A percentile compares a stretch with the other conserved stretches of the same genome.
Conservation (phyloP, 2,329 filamentous ascomycete species). For the Venturia aucupariae region DNA sequence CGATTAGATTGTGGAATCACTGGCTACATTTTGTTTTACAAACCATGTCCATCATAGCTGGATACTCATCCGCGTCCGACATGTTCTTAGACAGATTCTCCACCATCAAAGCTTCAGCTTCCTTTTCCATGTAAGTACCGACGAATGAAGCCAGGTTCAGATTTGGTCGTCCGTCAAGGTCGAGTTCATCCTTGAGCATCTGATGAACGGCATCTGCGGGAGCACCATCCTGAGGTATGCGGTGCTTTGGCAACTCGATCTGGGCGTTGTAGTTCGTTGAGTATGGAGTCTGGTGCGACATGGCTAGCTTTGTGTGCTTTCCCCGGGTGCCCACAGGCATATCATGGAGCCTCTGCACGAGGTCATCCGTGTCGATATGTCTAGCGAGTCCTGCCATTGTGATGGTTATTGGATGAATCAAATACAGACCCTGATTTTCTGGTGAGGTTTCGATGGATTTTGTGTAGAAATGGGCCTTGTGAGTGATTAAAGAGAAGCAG, state of each 20-base stretch:
- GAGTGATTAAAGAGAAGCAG: not conserved
- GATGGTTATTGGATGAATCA: slow-evolving; percentile 10
- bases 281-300: slow-evolving; percentile 46
- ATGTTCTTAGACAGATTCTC: slow-evolving; percentile 65
- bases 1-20: not conserved
- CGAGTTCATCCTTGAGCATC: slow-evolving; percentile 41
- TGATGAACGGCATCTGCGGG: slow-evolving; percentile 56
- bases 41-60: slow-evolving; percentile 37
- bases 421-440: not conserved
- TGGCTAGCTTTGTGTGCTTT: slow-evolving; percentile 14
- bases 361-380: slow-evolving; percentile 39
- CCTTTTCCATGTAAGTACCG: slow-evolving; percentile 61
- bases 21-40: slow-evolving; percentile 9
- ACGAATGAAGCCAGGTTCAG: slow-evolving; percentile 64
- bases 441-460: not conserved
- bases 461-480: not conserved
- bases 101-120: slow-evolving; percentile 54
- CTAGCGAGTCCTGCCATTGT: slow-evolving; percentile 41
- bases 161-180: slow-evolving; percentile 57
- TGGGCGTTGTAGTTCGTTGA: slow-evolving; percentile 47
- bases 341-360: slow-evolving; percentile 45
- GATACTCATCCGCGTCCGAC: slow-evolving; percentile 51
- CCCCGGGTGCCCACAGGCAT: slow-evolving; percentile 32
- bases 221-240: slow-evolving; percentile 47
- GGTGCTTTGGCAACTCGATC: slow-evolving; percentile 50